phyloP scores from a whole-genome alignment of 164 flowering plant species.

The Vitis labrusca region DNA sequence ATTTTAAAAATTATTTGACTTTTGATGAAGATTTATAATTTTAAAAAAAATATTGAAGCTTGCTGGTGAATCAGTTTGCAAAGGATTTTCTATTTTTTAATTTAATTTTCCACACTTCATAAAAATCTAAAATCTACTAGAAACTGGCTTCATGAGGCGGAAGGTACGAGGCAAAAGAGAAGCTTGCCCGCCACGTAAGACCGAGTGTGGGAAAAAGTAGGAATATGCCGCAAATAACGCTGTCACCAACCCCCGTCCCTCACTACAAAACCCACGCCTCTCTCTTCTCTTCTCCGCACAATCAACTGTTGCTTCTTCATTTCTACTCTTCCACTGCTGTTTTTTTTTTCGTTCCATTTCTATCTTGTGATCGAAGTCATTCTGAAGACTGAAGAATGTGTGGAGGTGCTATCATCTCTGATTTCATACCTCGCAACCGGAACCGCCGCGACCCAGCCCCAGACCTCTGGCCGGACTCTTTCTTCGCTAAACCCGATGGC shows the following conservation, averaged over 20 bases:
- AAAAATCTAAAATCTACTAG: too few relatives aligned
- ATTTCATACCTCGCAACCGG: slow-evolving; percentile 39
- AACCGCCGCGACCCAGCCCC: slow-evolving; percentile 30
- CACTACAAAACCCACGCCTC: slow-evolving; percentile 10
- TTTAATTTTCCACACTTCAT: too few relatives aligned
- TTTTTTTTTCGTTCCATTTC: not conserved
- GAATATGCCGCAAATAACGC: not conserved
- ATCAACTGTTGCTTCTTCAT: not conserved
- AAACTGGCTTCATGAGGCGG: too few relatives aligned
- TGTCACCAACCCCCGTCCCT: slow-evolving; percentile 1
- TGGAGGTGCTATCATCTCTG: slow-evolving; percentile 59
- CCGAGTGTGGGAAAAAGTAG: not conserved
- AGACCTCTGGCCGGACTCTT: slow-evolving; percentile 48
- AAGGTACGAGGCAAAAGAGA: too few relatives aligned
- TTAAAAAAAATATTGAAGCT: too few relatives aligned
- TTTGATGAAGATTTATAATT: too few relatives aligned
- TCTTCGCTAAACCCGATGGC: slow-evolving; percentile 2
- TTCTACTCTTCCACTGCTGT: not conserved
- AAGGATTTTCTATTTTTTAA: too few relatives aligned
- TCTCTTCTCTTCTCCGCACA: not conserved
- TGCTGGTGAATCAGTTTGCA: too few relatives aligned
- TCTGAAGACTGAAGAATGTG: slow-evolving; percentile 43
- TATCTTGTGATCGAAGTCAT: not conserved
- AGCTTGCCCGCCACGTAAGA: slow-evolving; percentile 4
- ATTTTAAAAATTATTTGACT: too few relatives aligned